Base-by-base conservation (phyloP, 176 grass and related monocot species). In the Melocanna baccifera region DNA sequence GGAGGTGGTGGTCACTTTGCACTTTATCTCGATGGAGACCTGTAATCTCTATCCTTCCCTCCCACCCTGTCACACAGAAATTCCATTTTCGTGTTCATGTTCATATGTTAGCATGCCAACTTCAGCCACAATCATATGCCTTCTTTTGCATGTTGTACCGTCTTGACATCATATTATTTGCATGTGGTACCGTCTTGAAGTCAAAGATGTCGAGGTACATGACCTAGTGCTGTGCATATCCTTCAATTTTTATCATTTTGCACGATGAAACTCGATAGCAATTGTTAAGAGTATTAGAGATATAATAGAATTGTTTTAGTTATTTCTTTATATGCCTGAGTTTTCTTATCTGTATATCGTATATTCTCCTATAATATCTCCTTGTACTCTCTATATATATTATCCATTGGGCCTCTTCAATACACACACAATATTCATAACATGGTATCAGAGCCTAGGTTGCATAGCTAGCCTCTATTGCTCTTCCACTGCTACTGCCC, bases 1-100 rank as follows among this genome's bases (percentile, higher is more conserved):
- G 96, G 96, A 51, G 96, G 96, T 72, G 96, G 96, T 51, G 89
- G 89, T 78, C 96, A 96, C 74, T 99, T 99, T 62, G 93, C 93
- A 25, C 93, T 99, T 63, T 96, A 99, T 85, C 90, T 99, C 10
- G 93, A 89, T 76, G 91, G 85, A 81, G 91, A 96, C 81, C 91
- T 99, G 96, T 99, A 85, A 94, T 50, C 57, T 61, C 46, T 82
- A 4, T 19, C 47, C 71, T 56, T 66, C 83, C 43, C 22, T 71
- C 52, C 57, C 55, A 86, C 67, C 3, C 23, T 59, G 1, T 70
- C 19, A 55, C 45, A 22, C 28, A 29, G 25, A 71, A 64, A 20
- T 81, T 36, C 37, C 15, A 14, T 58, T 75, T 52, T 18, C 23
- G 23, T 32, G 19, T 26, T 57, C 68, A 65, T 79, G 32, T 88